phyloP scores from a whole-genome alignment of 2,329 filamentous ascomycete genomes.

The Diaporthe humulicola region DNA sequence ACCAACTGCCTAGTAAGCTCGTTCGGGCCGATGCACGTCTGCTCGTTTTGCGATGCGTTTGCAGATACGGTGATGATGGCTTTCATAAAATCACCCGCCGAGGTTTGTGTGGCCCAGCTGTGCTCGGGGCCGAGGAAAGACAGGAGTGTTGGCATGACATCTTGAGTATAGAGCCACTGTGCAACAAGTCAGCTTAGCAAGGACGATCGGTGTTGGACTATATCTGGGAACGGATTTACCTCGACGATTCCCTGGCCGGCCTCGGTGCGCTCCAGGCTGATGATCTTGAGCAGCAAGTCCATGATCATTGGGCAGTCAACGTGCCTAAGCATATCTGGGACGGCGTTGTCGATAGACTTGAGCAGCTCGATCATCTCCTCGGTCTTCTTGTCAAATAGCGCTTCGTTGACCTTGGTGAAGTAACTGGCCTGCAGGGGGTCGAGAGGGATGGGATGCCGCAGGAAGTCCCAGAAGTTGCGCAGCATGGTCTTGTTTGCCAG shows the following conservation, averaged over 20 bases:
- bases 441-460: slow-evolving; percentile 85
- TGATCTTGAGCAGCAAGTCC: slow-evolving; percentile 96
- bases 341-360: slow-evolving; percentile 84
- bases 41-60: slow-evolving; percentile 97
- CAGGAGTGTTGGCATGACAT: slow-evolving; percentile 88
- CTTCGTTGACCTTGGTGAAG: slow-evolving; percentile 98
- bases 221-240: slow-evolving; percentile 63
- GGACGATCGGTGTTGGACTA: slow-evolving; percentile 34
- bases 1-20: slow-evolving; percentile 96
- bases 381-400: slow-evolving; percentile 97
- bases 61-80: slow-evolving; percentile 99
- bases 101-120: slow-evolving; percentile 92
- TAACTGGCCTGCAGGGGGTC: slow-evolving; percentile 96
- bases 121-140: slow-evolving; percentile 89
- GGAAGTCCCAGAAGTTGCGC: slow-evolving; percentile 90
- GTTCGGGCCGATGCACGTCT: slow-evolving; percentile 98
- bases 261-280: slow-evolving; percentile 93
- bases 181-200: slow-evolving; percentile 24
- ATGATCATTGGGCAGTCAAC: slow-evolving; percentile 99
- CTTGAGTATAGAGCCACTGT: slow-evolving; percentile 91
- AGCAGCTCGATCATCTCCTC: slow-evolving; percentile 95
- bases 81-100: slow-evolving; percentile 97
- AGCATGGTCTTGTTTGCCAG: slow-evolving; percentile 86
- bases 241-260: slow-evolving; percentile 94
- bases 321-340: slow-evolving; percentile 89